phyloP scores from a whole-genome alignment of 768 basidiomycete species.

The Lanmaoa rubissima region DNA sequence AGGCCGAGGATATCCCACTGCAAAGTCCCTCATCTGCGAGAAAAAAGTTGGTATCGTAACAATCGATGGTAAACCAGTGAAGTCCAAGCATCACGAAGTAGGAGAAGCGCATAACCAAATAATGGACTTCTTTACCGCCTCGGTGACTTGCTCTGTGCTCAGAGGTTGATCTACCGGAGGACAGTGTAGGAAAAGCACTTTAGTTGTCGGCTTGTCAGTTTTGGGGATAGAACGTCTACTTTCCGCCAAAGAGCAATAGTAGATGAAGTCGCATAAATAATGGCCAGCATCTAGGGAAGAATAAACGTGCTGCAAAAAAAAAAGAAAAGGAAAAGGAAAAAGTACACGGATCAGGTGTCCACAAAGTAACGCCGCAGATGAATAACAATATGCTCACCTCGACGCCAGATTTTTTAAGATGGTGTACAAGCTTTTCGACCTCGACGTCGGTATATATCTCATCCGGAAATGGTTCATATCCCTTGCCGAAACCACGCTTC shows the following conservation, averaged over 20 bases:
- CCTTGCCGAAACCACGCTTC: slow-evolving; percentile 36
- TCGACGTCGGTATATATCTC: slow-evolving; percentile 38
- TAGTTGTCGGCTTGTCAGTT: slow-evolving; percentile 32
- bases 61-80: not conserved
- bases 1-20: slow-evolving; percentile 13
- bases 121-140: slow-evolving; percentile 60
- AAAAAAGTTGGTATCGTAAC: slow-evolving; percentile 18
- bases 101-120: slow-evolving; percentile 48
- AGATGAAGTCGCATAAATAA: slow-evolving; percentile 74
- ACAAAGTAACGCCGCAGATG: not conserved
- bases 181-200: slow-evolving; percentile 70
- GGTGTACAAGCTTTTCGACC: slow-evolving; percentile 35
- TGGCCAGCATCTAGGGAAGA: slow-evolving; percentile 76
- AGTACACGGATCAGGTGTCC: slow-evolving; percentile 3
- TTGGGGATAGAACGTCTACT: slow-evolving; percentile 44
- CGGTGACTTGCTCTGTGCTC: slow-evolving; percentile 63
- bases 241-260: slow-evolving; percentile 74
- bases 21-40: slow-evolving; percentile 22
- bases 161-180: slow-evolving; percentile 66
- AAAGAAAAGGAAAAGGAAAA: not conserved
- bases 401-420: slow-evolving; percentile 33
- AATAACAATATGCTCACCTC: slow-evolving; percentile 26
- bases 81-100: slow-evolving; percentile 13
- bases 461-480: slow-evolving; percentile 36
- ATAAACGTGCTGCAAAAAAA: slow-evolving; percentile 52